Base-by-base conservation (phyloP, 352 stramenopile species). In the Globisporangium uncinulatum region DNA sequence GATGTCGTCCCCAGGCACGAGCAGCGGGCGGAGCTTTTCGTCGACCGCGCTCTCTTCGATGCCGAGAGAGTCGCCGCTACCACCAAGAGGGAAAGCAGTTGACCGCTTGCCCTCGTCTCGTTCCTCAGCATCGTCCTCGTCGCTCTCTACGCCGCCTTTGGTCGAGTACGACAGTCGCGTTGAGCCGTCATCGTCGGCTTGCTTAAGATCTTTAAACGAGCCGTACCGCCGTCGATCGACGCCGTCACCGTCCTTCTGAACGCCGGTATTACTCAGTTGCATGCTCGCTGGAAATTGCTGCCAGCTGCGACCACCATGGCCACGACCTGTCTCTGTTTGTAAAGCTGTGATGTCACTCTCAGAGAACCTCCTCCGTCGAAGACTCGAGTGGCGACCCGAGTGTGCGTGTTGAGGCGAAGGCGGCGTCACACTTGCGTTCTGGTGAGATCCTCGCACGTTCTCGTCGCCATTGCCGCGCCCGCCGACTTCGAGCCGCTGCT, bases 1-100 rank as follows among this genome's bases (percentile, higher is more conserved):
- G 21, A 90, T 83, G 11, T 88, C 80, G 42, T 90, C 80, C 3
- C 74, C 78, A 2, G 74, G 80, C 46, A 89, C 70, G 15, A 90
- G 50, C 19, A 90, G 63, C 14, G 80, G 80, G 4, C 80, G 72
- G 5, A 90, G 43, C 55, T 90, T 90, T 37, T 86, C 80, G 34
- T 90, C 80, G 17, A 90, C 51, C 15, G 56, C 59, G 29, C 68
- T 54, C 32, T 79, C 72, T 57, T 81, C 71, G 11, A 56, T 41
- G 60, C 59, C 37, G 57, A 49, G 20, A 50, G 56, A 14, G 50
- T 54, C 4, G 65, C 59, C 46, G 21, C 66, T 61, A 1, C 44
- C 44, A 51, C 52, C 59, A 0, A 57, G 31, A 13, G 34, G n/a
- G 15, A 44, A 43, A 21, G 54, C 31, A 20, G 5, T 54, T 43